These are phyloP conservation scores for Epichloe aotearoae DNA, from an alignment of 2,329 filamentous ascomycete genomes.

Conservation along the genomic window DNA sequence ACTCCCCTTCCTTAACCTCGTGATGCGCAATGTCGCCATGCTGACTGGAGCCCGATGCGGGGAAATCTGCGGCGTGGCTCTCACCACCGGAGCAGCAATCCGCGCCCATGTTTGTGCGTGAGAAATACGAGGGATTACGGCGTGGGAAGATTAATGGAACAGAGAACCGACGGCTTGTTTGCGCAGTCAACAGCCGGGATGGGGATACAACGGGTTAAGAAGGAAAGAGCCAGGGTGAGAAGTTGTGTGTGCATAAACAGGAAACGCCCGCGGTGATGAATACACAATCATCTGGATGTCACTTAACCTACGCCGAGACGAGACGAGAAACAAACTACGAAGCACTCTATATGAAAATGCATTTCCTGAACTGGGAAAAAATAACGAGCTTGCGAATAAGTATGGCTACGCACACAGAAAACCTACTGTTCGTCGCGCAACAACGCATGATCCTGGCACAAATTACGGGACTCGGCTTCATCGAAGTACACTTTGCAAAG, in stretches of 20 bases:
- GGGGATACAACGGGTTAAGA: neutral
- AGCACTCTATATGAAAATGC: too few species aligned
- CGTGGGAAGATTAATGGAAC: neutral
- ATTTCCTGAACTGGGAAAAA: too few species aligned
- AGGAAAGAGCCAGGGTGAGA: neutral
- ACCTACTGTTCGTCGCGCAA: neutral
- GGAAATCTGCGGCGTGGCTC: neutral
- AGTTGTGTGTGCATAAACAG: neutral
- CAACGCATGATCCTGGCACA: neutral
- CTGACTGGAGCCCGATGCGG: neutral
- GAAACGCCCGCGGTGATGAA: too few species aligned
- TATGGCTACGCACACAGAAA: neutral
- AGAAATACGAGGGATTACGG: neutral
- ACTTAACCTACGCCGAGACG: too few species aligned
- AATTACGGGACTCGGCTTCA: neutral
- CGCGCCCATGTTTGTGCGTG: slow-evolving; percentile 5
- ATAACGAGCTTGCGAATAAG: too few species aligned
- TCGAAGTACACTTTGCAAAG: neutral
- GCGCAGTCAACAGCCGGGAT: neutral
- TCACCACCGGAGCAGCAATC: slow-evolving; percentile 7
- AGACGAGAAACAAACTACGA: too few species aligned
- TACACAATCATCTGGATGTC: too few species aligned
- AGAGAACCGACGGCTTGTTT: neutral
- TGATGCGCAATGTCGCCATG: neutral
- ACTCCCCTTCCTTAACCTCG: slow-evolving; percentile 2